A percentile compares a stretch with the other conserved stretches of the same genome.
These are phyloP conservation scores for Chaetomium sp. DNA, from an alignment of 2,329 filamentous ascomycete species.

Conservation along the genomic window DNA sequence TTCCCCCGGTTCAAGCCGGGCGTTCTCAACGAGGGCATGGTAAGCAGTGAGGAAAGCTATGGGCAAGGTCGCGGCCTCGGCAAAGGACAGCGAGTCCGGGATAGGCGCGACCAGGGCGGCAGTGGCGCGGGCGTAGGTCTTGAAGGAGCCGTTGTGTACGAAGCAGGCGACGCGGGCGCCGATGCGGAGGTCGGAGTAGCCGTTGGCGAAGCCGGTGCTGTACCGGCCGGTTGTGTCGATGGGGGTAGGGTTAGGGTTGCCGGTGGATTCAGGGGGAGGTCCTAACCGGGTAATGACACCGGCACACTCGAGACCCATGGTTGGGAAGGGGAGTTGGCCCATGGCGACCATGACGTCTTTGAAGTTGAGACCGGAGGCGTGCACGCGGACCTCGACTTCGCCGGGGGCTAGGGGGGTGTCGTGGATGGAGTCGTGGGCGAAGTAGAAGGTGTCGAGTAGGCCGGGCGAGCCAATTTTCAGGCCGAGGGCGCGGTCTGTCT, in stretches of 20 bases:
- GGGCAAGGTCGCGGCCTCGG: constrained; percentile 14
- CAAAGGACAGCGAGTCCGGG: constrained; percentile 8
- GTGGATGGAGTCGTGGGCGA: background rate
- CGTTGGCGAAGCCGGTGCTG: constrained; percentile 12
- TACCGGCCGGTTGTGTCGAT: no score
- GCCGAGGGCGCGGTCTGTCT: background rate
- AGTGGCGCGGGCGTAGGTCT: background rate
- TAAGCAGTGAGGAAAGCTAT: constrained; percentile 18
- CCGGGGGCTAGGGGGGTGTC: background rate
- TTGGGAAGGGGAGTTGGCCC: background rate
- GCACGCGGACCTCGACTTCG: background rate
- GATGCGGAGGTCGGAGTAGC: constrained; percentile 9
- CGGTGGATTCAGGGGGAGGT: no score
- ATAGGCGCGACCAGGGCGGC: background rate
- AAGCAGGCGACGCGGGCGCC: constrained; percentile 22
- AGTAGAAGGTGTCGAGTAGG: background rate
- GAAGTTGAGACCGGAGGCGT: constrained; percentile 1
- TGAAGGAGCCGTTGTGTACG: background rate
- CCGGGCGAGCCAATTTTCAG: background rate
- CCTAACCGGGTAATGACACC: constrained; percentile 14
- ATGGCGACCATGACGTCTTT: background rate
- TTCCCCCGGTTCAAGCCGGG: constrained; percentile 16
- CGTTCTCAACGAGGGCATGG: constrained; percentile 23
- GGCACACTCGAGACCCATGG: constrained; percentile 22
- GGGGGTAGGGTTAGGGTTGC: no score